Evolutionary conservation across 352 stramenopile species (phyloP).

Genomic region (Globisporangium uncinulatum): DNA sequence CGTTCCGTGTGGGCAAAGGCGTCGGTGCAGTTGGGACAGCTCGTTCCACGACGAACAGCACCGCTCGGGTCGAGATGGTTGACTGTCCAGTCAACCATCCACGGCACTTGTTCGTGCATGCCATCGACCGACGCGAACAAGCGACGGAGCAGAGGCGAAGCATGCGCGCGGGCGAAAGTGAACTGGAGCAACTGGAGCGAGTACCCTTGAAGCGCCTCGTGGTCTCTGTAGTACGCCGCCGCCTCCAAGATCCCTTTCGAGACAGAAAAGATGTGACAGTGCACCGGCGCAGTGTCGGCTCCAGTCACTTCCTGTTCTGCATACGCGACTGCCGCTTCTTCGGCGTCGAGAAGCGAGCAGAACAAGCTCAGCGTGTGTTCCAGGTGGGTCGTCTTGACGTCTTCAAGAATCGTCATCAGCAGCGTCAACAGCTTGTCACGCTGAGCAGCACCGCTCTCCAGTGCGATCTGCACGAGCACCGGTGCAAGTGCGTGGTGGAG

Average conservation of each 20-base stretch:
- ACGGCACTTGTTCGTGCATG: slow-evolving; percentile 27
- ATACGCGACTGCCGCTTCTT: slow-evolving; percentile 4
- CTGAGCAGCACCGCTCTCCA: slow-evolving; percentile 13
- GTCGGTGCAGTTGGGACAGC: too few species aligned
- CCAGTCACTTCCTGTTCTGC: background rate
- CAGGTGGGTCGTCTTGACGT: slow-evolving; percentile 45
- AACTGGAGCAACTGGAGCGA: slow-evolving; percentile 55
- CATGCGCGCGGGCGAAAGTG: slow-evolving; percentile 21
- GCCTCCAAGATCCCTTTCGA: slow-evolving; percentile 49
- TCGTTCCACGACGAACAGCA: slow-evolving; percentile 9
- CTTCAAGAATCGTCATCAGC: slow-evolving; percentile 55
- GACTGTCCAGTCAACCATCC: slow-evolving; percentile 45
- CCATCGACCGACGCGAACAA: slow-evolving; percentile 32
- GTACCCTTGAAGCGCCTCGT: slow-evolving; percentile 34
- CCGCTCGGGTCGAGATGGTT: slow-evolving; percentile 36
- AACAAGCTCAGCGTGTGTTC: slow-evolving; percentile 42
- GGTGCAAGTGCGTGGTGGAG: slow-evolving; percentile 27
- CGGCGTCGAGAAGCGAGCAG: slow-evolving; percentile 26
- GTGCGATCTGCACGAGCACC: slow-evolving; percentile 13
- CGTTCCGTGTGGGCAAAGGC: too few species aligned
- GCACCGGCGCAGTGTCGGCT: slow-evolving; percentile 12
- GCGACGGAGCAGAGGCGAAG: slow-evolving; percentile 25
- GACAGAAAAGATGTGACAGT: slow-evolving; percentile 53
- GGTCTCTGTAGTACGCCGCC: slow-evolving; percentile 57
- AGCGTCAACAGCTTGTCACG: slow-evolving; percentile 44